phyloP scores from a whole-genome alignment of 2,329 filamentous ascomycete genomes.

The Aspergillus luchuensis region DNA sequence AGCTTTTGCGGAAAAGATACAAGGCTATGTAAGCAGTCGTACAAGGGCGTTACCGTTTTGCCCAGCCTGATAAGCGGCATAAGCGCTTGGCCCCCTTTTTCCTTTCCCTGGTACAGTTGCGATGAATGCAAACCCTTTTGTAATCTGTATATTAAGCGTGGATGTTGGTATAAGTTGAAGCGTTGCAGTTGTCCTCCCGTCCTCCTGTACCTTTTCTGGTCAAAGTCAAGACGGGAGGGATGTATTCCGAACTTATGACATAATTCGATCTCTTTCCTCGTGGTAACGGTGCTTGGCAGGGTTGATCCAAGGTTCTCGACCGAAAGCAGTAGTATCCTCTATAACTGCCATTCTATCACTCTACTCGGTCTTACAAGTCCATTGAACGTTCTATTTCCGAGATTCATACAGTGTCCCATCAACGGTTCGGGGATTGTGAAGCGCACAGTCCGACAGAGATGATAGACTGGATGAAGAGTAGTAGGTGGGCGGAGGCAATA shows the following conservation, averaged over 20 bases:
- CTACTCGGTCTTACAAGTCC: too few relatives aligned
- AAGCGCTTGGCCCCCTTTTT: neutral
- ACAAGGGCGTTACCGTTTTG: conserved; percentile 3
- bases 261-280: neutral
- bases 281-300: neutral
- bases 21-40: neutral
- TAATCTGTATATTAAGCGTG: too few relatives aligned
- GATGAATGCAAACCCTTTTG: neutral
- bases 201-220: neutral
- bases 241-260: neutral
- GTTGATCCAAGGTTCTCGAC: neutral
- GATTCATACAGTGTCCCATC: neutral
- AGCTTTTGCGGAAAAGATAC: conserved; percentile 2
- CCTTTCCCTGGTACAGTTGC: neutral
- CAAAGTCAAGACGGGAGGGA: too few relatives aligned
- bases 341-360: neutral
- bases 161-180: neutral
- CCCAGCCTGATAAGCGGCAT: neutral
- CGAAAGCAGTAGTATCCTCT: neutral
- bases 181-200: neutral
- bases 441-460: neutral
- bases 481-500: neutral
- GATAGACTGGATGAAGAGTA: neutral
- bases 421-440: neutral
- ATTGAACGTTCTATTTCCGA: neutral